phyloP scores from a whole-genome alignment of 176 grass and related monocot species.

The Guadua angustifolia region DNA sequence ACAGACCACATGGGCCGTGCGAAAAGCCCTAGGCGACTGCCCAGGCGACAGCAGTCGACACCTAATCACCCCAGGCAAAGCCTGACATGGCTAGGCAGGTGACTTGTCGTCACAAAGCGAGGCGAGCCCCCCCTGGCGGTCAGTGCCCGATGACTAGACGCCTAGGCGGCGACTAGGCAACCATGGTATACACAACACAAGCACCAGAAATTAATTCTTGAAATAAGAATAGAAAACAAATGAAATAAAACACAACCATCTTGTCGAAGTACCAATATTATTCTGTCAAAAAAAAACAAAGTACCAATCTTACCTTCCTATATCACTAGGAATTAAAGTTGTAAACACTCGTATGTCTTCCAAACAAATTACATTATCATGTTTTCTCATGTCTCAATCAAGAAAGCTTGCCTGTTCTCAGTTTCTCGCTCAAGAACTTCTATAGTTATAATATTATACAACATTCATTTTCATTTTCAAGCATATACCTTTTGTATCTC shows the following conservation, averaged over 20 bases:
- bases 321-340: not conserved
- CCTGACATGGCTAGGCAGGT: no score
- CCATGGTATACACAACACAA: not conserved
- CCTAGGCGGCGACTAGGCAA: no score
- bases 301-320: slow-evolving; percentile 27
- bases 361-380: slow-evolving; percentile 16
- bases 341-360: not conserved
- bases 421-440: slow-evolving; percentile 24
- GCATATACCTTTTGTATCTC: slow-evolving; percentile 74
- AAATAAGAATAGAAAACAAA: slow-evolving; percentile 15
- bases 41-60: no score
- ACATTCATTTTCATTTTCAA: not conserved
- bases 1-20: no score
- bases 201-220: slow-evolving; percentile 10
- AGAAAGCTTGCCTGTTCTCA: not conserved
- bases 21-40: no score
- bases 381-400: slow-evolving; percentile 9
- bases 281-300: not conserved
- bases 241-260: slow-evolving; percentile 23
- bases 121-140: no score
- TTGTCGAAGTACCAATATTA: slow-evolving; percentile 23
- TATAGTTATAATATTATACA: not conserved
- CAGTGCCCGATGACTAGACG: no score
- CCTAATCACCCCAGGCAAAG: no score
- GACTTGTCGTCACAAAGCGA: no score